Base-by-base conservation (phyloP, 768 basidiomycete genomes). In the Rhizopogon rudus region DNA sequence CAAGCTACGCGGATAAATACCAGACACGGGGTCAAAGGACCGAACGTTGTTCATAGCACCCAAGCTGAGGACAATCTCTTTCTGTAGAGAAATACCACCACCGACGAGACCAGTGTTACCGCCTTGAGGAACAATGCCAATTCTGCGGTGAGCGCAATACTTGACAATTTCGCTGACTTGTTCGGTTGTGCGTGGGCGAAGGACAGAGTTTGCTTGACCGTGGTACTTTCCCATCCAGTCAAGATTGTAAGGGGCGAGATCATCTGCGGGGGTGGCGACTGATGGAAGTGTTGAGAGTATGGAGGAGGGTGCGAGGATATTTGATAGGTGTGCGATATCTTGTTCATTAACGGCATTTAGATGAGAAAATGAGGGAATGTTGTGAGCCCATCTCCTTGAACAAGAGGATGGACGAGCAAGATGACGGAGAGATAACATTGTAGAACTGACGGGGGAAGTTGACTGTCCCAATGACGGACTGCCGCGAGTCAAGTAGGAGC, bases 81-180 rank as follows among this genome's bases (percentile, higher is more conserved):
- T 87, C 61, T 83, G 76, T 40, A 93, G 67, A 0, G 97, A 96
- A 10, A 96, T 89, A 58, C 94, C 86, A 39, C 97, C 97, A 54
- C 95, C 97, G 39, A 99, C 97, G 12, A 99, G 81, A 14, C 97
- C 97, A 0, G 97, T 99, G 74, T 99, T 99, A 44, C 97, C 97
- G 45, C 97, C 96, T 70, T 99, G 97, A 2, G 97, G 97, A 2
- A 97, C 94, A 52, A 98, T 81, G n/a, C 86, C 87, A 41, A 99
- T 88, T 53, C 81, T 79, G 54, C 83, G 79, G 52, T 86, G 77
- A 62, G 87, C 83, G 71, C 97, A 98, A 77, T 86, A 91, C 66
- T 85, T 87, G 65, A 98, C 77, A 52, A 98, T 88, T 61, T 88
- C 75, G 69, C 87, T 88, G 67, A 98, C 93, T 73, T 99, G 86